Conservation (phyloP, 1,284 basidiomycete species). For the Malassezia obtusa region DNA sequence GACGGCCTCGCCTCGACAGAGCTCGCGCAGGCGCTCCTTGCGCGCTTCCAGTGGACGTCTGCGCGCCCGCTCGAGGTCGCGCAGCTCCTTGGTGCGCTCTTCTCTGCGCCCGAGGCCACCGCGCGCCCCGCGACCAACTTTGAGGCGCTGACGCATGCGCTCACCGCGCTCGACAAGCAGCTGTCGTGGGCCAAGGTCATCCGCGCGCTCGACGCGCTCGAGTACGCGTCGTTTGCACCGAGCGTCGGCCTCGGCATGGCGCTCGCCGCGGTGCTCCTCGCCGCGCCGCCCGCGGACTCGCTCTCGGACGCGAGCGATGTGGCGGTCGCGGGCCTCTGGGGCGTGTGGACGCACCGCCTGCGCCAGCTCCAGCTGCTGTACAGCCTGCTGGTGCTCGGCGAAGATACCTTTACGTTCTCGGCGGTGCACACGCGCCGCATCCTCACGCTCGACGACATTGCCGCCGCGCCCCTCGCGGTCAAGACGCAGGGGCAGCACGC, state of each 20-base stretch:
- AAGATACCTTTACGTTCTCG: slow-evolving; percentile 71
- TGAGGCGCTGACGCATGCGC: slow-evolving; percentile 21
- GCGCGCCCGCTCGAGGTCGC: slow-evolving; percentile 26
- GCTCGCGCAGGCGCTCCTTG: slow-evolving; percentile 28
- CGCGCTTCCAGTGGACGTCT: slow-evolving; percentile 28
- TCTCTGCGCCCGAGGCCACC: slow-evolving; percentile 23
- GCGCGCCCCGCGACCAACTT: slow-evolving; percentile 26
- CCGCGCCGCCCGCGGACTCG: slow-evolving; percentile 21
- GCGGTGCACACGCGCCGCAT: slow-evolving; percentile 31
- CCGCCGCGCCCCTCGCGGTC: slow-evolving; percentile 58
- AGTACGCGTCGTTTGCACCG: slow-evolving; percentile 49
- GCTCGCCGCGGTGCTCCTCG: slow-evolving; percentile 44
- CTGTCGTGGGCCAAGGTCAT: slow-evolving; percentile 47
- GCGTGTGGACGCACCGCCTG: slow-evolving; percentile 67
- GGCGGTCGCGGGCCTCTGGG: slow-evolving; percentile 51
- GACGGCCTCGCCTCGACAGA: slow-evolving; percentile 24
- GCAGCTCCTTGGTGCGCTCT: slow-evolving; percentile 33
- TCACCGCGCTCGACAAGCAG: slow-evolving; percentile 14
- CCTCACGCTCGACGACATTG: slow-evolving; percentile 26
- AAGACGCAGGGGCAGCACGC: slow-evolving; percentile 61
- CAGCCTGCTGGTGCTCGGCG: slow-evolving; percentile 67
- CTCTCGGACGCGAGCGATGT: slow-evolving; percentile 16
- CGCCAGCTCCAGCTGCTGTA: slow-evolving; percentile 80
- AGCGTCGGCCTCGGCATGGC: slow-evolving; percentile 34
- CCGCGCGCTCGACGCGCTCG: slow-evolving; percentile 49